Conservation (phyloP, 495 filamentous ascomycete species). For the Penicillium mononematosum region DNA sequence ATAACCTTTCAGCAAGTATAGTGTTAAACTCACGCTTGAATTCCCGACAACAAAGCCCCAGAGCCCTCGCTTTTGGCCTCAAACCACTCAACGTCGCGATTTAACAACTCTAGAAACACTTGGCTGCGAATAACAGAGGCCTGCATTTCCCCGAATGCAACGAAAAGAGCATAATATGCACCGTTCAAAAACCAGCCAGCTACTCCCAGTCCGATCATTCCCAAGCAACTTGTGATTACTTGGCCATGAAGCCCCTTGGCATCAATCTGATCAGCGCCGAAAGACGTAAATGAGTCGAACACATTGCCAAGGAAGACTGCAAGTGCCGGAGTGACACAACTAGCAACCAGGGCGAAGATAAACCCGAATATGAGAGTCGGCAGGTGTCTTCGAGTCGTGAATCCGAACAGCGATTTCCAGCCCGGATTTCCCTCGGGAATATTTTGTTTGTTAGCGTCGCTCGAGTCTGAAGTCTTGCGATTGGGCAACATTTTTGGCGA, state of each 20-base stretch:
- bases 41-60: constrained; percentile 63
- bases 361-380: constrained; percentile 51
- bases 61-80: constrained; percentile 71
- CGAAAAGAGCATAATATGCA: constrained; percentile 64
- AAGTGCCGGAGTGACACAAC: constrained; percentile 59
- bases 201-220: constrained; percentile 59
- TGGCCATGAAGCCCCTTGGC: constrained; percentile 51
- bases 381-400: constrained; percentile 65
- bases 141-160: constrained; percentile 78
- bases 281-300: constrained; percentile 69
- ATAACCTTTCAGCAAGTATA: not conserved
- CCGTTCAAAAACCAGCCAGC: constrained; percentile 64
- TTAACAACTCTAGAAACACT: constrained; percentile 65
- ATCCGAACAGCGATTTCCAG: constrained; percentile 65
- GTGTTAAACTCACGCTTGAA: constrained; percentile 64
- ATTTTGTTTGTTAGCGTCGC: not conserved
- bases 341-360: constrained; percentile 57
- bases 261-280: constrained; percentile 55
- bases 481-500: constrained; percentile 1
- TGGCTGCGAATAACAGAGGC: constrained; percentile 59
- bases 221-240: constrained; percentile 56
- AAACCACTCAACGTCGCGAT: constrained; percentile 80
- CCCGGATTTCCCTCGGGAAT: constrained; percentile 19
- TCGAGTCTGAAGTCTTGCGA: not conserved
- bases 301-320: constrained; percentile 73